Base-by-base conservation (phyloP, 805 yeast species). In the Saturnispora mendoncae region DNA sequence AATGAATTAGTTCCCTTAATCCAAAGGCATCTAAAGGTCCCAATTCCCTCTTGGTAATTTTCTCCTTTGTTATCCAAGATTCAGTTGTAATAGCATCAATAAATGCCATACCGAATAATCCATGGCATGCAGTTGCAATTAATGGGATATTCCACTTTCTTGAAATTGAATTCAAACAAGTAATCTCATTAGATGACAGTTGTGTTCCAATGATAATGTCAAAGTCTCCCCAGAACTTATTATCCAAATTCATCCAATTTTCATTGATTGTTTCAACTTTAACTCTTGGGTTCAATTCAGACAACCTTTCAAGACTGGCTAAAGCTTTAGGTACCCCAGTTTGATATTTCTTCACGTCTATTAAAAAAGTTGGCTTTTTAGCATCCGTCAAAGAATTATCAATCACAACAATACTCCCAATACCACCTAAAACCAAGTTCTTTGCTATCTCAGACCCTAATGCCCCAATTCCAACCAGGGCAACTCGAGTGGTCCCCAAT, bases 351-450 rank as follows among this genome's bases (percentile, higher is more conserved):
- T 67, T 71, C 36, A 71, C 71, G 21, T 85, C 56, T 56, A 85
- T 84, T 58, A 86, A 88, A 82, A 69, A 54, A 85, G 95, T 32
- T 70, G 74, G 50, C 28, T 73, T 81, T 2, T 58, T 55, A 1
- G 84, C 74, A 0, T 18, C 25, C 8, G 29, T 19, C 8, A 36
- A 51, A 3, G 78, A 62, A 26, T 60, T 53, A 61, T 88, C 97
- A 42, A 79, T 55, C 0, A 92, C 64, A n/a, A 80, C 78, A 23
- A 90, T 60, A 1, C 80, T 65, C 3, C 94, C 95, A 43, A 90
- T 67, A 4, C 98, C 98, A 23, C 95, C 94, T 19, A 92, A 69
- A 15, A 84, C 84, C 36, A 92, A 59, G 58, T 88, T 88, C 60
- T 92, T 90, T 28, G 80, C 75, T 9, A 84, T 69, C 58, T 90